Conservation (phyloP, 257 asterid species). For the Plantago major region DNA sequence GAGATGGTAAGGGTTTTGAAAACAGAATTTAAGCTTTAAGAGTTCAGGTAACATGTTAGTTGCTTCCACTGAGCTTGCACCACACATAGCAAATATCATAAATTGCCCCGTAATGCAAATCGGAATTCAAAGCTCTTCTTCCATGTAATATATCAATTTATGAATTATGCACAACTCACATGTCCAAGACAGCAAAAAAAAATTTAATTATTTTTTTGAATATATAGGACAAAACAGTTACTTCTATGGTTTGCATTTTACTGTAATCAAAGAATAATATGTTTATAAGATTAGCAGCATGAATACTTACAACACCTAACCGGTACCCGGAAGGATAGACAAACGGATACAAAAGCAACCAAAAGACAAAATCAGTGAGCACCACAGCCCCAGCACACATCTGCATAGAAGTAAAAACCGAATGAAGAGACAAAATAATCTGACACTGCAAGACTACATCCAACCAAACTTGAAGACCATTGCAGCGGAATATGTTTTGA, state of each 20-base stretch:
- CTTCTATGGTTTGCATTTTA: background rate
- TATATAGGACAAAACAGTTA: too few relatives aligned
- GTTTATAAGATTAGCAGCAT: constrained; percentile 15
- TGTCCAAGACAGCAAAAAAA: too few relatives aligned
- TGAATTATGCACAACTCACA: too few relatives aligned
- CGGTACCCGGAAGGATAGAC: constrained; percentile 31
- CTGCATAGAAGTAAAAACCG: constrained; percentile 34
- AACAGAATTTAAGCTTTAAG: too few relatives aligned
- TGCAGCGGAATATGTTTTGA: background rate
- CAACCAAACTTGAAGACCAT: background rate
- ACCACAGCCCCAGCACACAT: constrained; percentile 76
- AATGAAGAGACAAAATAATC: constrained; percentile 4
- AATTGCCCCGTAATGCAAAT: too few relatives aligned
- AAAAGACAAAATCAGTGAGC: constrained; percentile 55
- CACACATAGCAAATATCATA: too few relatives aligned
- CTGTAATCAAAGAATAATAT: background rate
- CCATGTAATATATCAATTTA: too few relatives aligned
- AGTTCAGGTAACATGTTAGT: too few relatives aligned
- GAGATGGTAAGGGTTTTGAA: too few relatives aligned
- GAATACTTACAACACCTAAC: constrained; percentile 56
- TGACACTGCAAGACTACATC: constrained; percentile 1
- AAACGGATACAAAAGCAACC: constrained; percentile 73
- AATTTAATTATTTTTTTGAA: too few relatives aligned
- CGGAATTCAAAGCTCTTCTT: too few relatives aligned
- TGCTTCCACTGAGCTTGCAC: too few relatives aligned